A percentile compares a stretch with the other conserved stretches of the same genome.
These are phyloP conservation scores for Neopestalotiopsis clavispora DNA, from an alignment of 2,329 filamentous ascomycete species.

Conservation along the genomic window DNA sequence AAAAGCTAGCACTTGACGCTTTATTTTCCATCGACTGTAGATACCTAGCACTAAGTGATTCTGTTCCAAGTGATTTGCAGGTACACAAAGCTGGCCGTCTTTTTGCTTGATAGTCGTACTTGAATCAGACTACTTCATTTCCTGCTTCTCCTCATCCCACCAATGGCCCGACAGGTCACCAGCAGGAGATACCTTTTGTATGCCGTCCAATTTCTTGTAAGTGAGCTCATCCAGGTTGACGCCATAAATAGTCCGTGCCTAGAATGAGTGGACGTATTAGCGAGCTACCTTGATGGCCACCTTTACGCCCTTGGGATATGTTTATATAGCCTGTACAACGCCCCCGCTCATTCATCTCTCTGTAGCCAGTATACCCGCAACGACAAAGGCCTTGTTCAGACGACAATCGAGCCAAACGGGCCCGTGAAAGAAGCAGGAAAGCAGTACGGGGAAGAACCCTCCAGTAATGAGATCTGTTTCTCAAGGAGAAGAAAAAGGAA, in stretches of 20 bases:
- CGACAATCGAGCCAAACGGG: too few relatives aligned
- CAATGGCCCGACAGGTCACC: slow-evolving; percentile 44
- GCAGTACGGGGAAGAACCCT: neutral
- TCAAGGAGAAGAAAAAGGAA: neutral
- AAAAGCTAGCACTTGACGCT: too few relatives aligned
- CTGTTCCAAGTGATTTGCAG: neutral
- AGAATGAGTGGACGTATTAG: neutral
- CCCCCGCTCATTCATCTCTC: too few relatives aligned
- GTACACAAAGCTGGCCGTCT: neutral
- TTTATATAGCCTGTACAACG: too few relatives aligned
- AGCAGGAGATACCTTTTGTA: slow-evolving; percentile 36
- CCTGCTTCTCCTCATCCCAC: slow-evolving; percentile 36
- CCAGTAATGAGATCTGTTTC: too few relatives aligned
- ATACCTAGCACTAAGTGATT: neutral
- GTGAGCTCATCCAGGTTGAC: slow-evolving; percentile 45
- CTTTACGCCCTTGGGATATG: neutral
- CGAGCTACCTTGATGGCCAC: slow-evolving; percentile 4
- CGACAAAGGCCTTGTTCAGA: too few relatives aligned
- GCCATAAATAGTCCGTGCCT: slow-evolving; percentile 47
- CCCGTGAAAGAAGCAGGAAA: neutral
- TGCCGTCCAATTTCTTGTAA: slow-evolving; percentile 43
- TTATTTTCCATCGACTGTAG: too few relatives aligned
- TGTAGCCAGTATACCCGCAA: too few relatives aligned
- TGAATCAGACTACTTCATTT: slow-evolving; percentile 26
- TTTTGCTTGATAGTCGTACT: neutral